phyloP scores from a whole-genome alignment of 2,329 filamentous ascomycete genomes.

The Ophiostoma tasmaniense region DNA sequence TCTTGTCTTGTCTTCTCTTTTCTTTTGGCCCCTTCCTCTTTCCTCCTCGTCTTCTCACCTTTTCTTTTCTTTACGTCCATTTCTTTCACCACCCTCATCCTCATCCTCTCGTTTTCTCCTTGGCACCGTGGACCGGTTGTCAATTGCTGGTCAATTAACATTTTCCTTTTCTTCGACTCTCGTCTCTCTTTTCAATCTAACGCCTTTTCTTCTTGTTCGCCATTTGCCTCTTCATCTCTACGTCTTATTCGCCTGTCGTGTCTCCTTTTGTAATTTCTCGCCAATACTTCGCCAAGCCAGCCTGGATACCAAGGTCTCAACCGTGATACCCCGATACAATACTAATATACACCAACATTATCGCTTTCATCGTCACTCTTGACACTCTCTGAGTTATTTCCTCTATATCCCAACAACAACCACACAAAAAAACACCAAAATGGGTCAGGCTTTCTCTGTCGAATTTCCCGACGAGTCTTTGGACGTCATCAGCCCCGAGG shows the following conservation, averaged over 20 bases:
- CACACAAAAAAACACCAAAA: constrained; percentile 1
- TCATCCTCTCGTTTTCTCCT: constrained; percentile 8
- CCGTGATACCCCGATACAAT: neutral
- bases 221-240: neutral
- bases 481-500: constrained; percentile 20
- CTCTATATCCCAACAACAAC: neutral
- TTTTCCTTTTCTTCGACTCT: neutral
- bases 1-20: neutral
- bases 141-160: constrained; percentile 21
- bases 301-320: constrained; percentile 4
- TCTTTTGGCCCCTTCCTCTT: neutral
- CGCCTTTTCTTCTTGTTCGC: neutral
- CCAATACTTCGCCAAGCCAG: neutral
- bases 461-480: constrained; percentile 19
- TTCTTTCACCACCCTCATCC: neutral
- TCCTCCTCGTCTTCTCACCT: neutral
- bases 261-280: neutral
- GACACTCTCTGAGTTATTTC: neutral
- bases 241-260: neutral
- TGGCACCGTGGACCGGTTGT: constrained; percentile 19
- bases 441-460: constrained; percentile 18
- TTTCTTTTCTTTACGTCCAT: constrained; percentile 7
- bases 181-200: constrained; percentile 3
- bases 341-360: neutral
- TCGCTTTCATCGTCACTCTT: neutral